Conservation (phyloP, 768 basidiomycete genomes). For the Mycena metata region DNA sequence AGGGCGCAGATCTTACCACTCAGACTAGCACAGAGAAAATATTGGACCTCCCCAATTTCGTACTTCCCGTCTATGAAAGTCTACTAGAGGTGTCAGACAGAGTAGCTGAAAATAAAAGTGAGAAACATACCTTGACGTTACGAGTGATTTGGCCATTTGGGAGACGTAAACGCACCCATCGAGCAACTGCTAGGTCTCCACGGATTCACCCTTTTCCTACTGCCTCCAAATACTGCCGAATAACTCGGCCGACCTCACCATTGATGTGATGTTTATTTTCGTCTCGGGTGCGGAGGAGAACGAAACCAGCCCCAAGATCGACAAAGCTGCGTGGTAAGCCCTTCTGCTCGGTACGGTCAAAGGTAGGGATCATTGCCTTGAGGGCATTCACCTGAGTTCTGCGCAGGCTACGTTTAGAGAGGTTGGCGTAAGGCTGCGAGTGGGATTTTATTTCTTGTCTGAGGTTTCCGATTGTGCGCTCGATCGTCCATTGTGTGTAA, state of each 20-base stretch:
- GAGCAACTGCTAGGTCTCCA: neutral
- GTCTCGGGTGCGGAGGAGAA: conserved; percentile 25
- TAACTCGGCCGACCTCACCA: neutral
- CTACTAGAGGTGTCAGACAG: too few species aligned
- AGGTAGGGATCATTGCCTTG: conserved; percentile 15
- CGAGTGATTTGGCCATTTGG: conserved; percentile 41
- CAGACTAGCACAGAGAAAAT: too few species aligned
- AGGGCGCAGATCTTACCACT: too few species aligned
- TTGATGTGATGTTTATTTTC: neutral
- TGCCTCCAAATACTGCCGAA: conserved; percentile 2
- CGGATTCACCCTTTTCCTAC: too few species aligned
- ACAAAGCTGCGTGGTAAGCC: neutral
- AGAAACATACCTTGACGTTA: conserved; percentile 27
- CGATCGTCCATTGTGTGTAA: conserved; percentile 36
- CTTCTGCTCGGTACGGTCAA: conserved; percentile 15
- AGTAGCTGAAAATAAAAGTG: too few species aligned
- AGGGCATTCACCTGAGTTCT: conserved; percentile 33
- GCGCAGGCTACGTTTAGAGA: conserved; percentile 31
- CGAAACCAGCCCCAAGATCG: conserved; percentile 31
- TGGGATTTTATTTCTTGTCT: conserved; percentile 31
- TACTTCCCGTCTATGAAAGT: too few species aligned
- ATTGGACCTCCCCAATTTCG: too few species aligned
- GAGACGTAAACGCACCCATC: conserved; percentile 38
- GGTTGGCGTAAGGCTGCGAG: conserved; percentile 38
- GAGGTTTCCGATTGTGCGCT: conserved; percentile 39